Percentiles rank a stretch among this genome's conserved stretches.
Evolutionary conservation across 1,284 basidiomycete genomes (phyloP).

Genomic region (Puccinia brachypodii): DNA sequence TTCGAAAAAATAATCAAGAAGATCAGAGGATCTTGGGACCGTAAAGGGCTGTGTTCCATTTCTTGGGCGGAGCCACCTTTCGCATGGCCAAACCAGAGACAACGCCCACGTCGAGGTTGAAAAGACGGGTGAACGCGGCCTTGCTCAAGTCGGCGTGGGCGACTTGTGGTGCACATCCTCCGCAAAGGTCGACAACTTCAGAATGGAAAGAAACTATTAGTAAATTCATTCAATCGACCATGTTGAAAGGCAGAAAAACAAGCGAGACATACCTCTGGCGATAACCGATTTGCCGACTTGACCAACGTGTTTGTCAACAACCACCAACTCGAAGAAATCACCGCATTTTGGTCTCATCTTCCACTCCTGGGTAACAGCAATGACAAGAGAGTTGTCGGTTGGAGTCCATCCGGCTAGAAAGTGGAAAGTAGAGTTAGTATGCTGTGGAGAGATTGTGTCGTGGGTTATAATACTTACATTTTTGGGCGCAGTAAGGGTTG

Average conservation of each 20-base stretch:
- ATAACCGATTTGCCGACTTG: slow-evolving; percentile 49
- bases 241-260: background rate
- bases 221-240: too few relatives aligned
- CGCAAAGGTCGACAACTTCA: slow-evolving; percentile 52
- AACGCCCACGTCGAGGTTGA: slow-evolving; percentile 51
- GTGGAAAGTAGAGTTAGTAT: background rate
- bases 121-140: slow-evolving; percentile 52
- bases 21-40: slow-evolving; percentile 35
- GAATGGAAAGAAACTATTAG: background rate
- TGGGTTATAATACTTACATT: slow-evolving; percentile 15
- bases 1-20: background rate
- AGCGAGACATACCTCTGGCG: slow-evolving; percentile 45
- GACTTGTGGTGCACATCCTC: slow-evolving; percentile 51
- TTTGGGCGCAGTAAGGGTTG: slow-evolving; percentile 52
- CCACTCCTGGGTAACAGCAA: slow-evolving; percentile 54
- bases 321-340: slow-evolving; percentile 33
- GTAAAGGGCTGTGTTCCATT: slow-evolving; percentile 36
- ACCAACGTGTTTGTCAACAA: slow-evolving; percentile 16
- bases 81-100: slow-evolving; percentile 42
- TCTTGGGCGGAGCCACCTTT: slow-evolving; percentile 44
- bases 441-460: background rate
- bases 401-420: slow-evolving; percentile 52
- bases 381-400: slow-evolving; percentile 52
- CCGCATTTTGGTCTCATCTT: slow-evolving; percentile 38
- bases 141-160: slow-evolving; percentile 53